Evolutionary conservation across 257 asterid species (phyloP), one percentile per base, ranked within the genome.

Genomic region (Solanum etuberosum): DNA sequence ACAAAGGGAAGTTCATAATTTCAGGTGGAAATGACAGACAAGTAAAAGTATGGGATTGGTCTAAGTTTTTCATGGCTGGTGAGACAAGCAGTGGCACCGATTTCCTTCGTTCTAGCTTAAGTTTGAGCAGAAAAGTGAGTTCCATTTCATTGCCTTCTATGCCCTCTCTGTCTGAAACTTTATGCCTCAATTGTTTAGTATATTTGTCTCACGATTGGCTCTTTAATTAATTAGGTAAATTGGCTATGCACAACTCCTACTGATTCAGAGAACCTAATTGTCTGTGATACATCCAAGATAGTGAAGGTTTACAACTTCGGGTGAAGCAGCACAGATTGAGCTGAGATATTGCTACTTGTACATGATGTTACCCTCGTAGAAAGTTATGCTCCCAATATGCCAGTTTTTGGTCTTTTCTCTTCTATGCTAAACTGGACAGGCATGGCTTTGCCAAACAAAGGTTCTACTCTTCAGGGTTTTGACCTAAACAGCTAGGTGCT

Each of bases 21-120:
- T 97, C 99, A 0, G 98, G 99, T 61, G 99, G 99, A 83, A 94
- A 97, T 88, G 99, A 97, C 90, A 95, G 90, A 86, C 92, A 93
- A 6, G 90, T 96, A 10, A 95, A 96, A 92, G 92, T 96, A 83
- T 97, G 99, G 99, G 98, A 97, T 91, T 94, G 96, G 98, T 83
- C 67, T 38, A 93, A 89, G 90, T 88, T 90, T 85, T 86, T 80
- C 67, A 91, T 89, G 65, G 90, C 83, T 70, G 93, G 90, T 70
- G 91, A 74, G 88, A 89, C 89, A 10, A 88, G 91, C 84, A 48
- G 67, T 18, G 89, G 86, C n/a, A 42, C 51, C 83, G 89, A 91
- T 87, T 54, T 88, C 84, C 87, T 92, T 37, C 15, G 86, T 42
- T 85, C 91, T 63, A 94, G 90, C 92, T 90, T 95, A 85, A 90